phyloP scores from a whole-genome alignment of 139 green algal genomes.

The Protoeuglena noctilucae region DNA sequence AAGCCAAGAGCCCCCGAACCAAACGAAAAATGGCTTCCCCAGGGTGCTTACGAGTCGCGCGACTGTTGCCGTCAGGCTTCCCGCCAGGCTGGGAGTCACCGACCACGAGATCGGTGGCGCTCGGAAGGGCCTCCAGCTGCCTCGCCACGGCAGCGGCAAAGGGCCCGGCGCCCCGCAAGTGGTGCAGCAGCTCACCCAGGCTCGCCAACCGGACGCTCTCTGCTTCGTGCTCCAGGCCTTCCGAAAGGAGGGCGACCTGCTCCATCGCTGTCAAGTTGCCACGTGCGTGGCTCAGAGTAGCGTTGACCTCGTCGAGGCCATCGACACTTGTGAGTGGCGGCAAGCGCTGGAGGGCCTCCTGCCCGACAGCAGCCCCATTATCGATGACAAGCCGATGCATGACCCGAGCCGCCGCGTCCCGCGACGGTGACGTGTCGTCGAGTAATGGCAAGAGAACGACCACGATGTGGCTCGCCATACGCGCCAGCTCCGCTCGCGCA shows the following conservation, averaged over 20 bases:
- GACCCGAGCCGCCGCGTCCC: constrained; percentile 14
- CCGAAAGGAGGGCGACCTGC: constrained; percentile 28
- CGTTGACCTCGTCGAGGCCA: constrained; percentile 15
- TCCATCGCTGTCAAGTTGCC: constrained; percentile 16
- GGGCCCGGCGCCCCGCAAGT: constrained; percentile 38
- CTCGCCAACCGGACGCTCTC: constrained; percentile 22
- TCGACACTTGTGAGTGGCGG: constrained; percentile 19
- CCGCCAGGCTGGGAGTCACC: background rate
- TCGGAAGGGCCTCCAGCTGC: background rate
- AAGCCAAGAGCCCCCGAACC: background rate
- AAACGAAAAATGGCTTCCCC: too few species aligned
- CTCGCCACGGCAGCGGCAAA: constrained; percentile 31
- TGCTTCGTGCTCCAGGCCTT: constrained; percentile 29
- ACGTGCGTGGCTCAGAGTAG: constrained; percentile 21
- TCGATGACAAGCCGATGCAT: constrained; percentile 25
- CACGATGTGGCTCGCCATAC: background rate
- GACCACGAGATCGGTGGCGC: too few species aligned
- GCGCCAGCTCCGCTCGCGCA: background rate
- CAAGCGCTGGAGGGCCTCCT: constrained; percentile 35
- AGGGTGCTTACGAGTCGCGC: background rate
- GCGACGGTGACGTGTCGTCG: background rate
- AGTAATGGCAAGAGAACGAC: background rate
- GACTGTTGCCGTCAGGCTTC: background rate
- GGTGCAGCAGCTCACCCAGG: constrained; percentile 17
- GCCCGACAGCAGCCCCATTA: constrained; percentile 13